These are phyloP conservation scores for Neonectria coccinea DNA, from an alignment of 2,329 filamentous ascomycete genomes.

Conservation along the genomic window DNA sequence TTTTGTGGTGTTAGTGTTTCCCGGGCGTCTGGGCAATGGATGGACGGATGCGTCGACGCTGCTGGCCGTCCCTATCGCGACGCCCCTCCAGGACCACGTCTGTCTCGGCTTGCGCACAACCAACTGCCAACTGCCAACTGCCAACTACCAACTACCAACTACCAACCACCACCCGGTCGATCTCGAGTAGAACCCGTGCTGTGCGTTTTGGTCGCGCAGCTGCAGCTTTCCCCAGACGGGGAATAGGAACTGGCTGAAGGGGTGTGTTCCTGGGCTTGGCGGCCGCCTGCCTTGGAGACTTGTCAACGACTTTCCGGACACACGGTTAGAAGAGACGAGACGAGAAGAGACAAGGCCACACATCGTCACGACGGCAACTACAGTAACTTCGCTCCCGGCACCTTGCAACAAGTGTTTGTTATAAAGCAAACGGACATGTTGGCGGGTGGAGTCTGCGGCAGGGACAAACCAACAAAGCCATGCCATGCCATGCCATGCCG, in stretches of 20 bases:
- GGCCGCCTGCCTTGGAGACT: constrained; percentile 3
- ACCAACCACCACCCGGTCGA: not conserved
- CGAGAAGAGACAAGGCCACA: not conserved
- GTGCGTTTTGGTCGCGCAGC: constrained; percentile 5
- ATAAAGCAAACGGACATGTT: constrained; percentile 4
- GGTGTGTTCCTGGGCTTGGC: constrained; percentile 6
- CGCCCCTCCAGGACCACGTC: constrained; percentile 17
- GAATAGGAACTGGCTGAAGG: constrained; percentile 1
- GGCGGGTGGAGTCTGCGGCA: constrained; percentile 32
- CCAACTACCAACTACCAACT: constrained; percentile 2
- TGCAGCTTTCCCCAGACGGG: constrained; percentile 9
- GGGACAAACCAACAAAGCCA: constrained; percentile 18
- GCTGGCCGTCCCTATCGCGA: constrained; percentile 14
- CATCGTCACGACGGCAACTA: constrained; percentile 30
- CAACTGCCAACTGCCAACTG: not conserved
- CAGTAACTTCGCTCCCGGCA: constrained; percentile 10
- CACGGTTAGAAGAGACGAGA: not conserved
- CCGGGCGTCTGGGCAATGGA: constrained; percentile 14
- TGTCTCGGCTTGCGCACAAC: not conserved
- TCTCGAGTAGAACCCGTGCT: constrained; percentile 1
- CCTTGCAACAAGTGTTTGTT: constrained; percentile 7
- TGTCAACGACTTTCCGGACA: not conserved
- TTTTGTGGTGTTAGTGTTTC: constrained; percentile 17
- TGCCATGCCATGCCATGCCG: constrained; percentile 5
- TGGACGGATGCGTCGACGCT: constrained; percentile 12